Conservation (phyloP, 2,329 filamentous ascomycete species). For the Colletotrichum cordylinicola region DNA sequence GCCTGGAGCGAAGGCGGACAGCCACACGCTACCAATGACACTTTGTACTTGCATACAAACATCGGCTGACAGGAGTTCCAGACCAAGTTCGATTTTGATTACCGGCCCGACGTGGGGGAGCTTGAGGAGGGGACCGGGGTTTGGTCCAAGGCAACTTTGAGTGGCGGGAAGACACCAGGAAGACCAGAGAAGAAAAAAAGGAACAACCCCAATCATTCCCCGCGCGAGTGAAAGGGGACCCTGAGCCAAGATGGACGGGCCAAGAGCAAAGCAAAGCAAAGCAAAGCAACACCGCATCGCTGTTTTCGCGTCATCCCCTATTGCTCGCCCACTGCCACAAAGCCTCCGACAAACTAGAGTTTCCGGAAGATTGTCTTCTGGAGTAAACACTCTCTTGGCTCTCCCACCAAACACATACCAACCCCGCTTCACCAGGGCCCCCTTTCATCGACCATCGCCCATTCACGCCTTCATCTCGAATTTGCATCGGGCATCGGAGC, state of each 20-base stretch:
- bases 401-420: not conserved
- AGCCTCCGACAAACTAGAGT: not conserved
- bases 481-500: not conserved
- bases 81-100: constrained; percentile 15
- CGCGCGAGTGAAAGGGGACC: not conserved
- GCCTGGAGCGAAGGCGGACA: not conserved
- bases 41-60: constrained; percentile 10
- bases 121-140: not conserved
- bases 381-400: not conserved
- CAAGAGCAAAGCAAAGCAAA: not conserved
- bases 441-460: not conserved
- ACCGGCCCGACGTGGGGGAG: constrained; percentile 15
- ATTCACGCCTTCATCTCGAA: not conserved
- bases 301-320: not conserved
- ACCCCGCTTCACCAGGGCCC: not conserved
- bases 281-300: not conserved
- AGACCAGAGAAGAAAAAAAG: not conserved
- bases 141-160: not conserved
- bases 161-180: not conserved
- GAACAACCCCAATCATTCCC: not conserved
- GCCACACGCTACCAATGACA: not conserved
- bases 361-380: not conserved
- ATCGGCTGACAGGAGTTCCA: constrained; percentile 19
- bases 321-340: not conserved
- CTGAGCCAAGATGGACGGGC: not conserved